A percentile compares a stretch with the other conserved stretches of the same genome.
Evolutionary conservation across 2,329 filamentous ascomycete genomes (phyloP).

Genomic region (Rhynchosporium agropyri): DNA sequence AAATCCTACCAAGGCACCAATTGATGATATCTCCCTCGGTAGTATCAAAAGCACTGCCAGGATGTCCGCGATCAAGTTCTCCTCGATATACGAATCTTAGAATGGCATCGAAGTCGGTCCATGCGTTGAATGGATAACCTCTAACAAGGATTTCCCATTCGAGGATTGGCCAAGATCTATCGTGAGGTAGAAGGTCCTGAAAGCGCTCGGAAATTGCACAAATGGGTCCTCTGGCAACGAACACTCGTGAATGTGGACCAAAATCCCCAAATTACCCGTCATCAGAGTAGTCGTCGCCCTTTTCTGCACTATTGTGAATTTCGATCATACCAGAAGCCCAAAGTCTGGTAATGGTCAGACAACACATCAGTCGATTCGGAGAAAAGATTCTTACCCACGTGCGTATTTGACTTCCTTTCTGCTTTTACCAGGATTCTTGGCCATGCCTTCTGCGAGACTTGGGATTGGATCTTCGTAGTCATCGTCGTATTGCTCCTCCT

Average conservation of each 20-base stretch:
- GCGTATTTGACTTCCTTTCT: conserved; percentile 6
- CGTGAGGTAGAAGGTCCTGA: background rate
- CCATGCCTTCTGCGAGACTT: conserved; percentile 13
- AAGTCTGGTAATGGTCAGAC: background rate
- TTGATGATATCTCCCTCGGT: conserved; percentile 4
- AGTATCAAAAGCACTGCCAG: background rate
- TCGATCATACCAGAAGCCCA: conserved; percentile 5
- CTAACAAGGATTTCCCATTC: conserved; percentile 2
- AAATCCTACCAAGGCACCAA: conserved; percentile 9
- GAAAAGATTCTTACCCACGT: background rate
- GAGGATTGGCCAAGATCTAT: conserved; percentile 11
- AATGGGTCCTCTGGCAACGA: background rate
- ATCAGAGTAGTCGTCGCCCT: background rate
- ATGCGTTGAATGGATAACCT: background rate
- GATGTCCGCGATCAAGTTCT: background rate
- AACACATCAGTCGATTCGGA: background rate
- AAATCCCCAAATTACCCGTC: conserved; percentile 1
- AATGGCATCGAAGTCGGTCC: background rate
- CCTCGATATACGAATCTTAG: background rate
- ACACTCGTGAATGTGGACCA: background rate
- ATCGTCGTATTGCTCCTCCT: background rate
- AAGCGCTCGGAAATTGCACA: conserved; percentile 10
- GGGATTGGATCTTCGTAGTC: background rate
- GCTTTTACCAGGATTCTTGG: background rate
- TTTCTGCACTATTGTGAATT: background rate